Evolutionary conservation across 371 early-diverging fungal species (phyloP).

Genomic region (Mucor sp.): DNA sequence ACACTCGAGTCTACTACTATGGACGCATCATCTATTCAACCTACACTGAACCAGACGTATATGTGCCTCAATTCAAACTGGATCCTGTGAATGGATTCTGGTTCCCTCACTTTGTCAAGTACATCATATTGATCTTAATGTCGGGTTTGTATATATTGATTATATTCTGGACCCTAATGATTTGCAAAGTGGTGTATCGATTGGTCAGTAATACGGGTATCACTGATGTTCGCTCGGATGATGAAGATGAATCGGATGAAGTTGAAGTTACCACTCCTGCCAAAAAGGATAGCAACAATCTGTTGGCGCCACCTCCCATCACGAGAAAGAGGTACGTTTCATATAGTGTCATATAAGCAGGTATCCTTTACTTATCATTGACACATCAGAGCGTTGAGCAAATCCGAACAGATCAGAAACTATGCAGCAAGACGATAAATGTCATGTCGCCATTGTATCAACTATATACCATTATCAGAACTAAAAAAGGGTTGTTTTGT

Average conservation of each 20-base stretch:
- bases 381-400: background rate
- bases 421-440: background rate
- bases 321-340: background rate
- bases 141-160: constrained; percentile 48
- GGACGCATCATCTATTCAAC: constrained; percentile 53
- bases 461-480: background rate
- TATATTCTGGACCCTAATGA: constrained; percentile 67
- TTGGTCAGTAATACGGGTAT: constrained; percentile 58
- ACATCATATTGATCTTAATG: constrained; percentile 52
- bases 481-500: background rate
- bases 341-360: background rate
- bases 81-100: constrained; percentile 49
- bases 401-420: background rate
- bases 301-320: background rate
- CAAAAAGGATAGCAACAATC: background rate
- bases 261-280: background rate
- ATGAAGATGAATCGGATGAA: constrained; percentile 45
- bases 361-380: background rate
- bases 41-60: constrained; percentile 43
- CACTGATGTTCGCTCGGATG: constrained; percentile 67
- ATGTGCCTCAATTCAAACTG: constrained; percentile 43
- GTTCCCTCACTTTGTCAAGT: constrained; percentile 53
- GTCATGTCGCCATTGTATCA: background rate
- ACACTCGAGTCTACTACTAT: constrained; percentile 69
- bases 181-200: constrained; percentile 62